Evolutionary conservation across 441 rosid genomes (phyloP).

Genomic region (Manihot esculenta): DNA sequence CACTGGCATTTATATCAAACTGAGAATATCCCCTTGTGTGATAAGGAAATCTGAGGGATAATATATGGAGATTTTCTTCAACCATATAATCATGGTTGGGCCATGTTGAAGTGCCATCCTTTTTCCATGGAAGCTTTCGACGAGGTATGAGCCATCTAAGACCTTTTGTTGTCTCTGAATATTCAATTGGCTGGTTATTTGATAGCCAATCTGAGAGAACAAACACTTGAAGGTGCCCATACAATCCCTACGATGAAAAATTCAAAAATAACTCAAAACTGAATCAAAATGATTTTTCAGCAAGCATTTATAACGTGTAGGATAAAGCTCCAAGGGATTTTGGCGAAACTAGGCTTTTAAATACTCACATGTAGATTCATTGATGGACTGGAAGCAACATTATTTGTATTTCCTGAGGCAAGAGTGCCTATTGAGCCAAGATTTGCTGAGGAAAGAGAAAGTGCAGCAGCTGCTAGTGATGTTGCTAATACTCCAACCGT

Average conservation of each 20-base stretch:
- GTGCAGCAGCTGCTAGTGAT: slow-evolving; percentile 43
- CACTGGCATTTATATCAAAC: slow-evolving; percentile 14
- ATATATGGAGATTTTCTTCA: slow-evolving; percentile 12
- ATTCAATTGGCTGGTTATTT: slow-evolving; percentile 44
- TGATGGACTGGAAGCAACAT: slow-evolving; percentile 37
- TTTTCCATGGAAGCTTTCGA: slow-evolving; percentile 58
- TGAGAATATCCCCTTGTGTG: slow-evolving; percentile 13
- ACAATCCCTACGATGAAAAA: slow-evolving; percentile 44
- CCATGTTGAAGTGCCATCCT: slow-evolving; percentile 31
- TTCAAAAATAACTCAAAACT: neutral
- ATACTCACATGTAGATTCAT: slow-evolving; percentile 45
- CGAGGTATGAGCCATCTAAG: slow-evolving; percentile 61
- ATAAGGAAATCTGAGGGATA: slow-evolving; percentile 13
- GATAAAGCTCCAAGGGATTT: neutral
- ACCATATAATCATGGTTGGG: slow-evolving; percentile 32
- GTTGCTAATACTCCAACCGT: slow-evolving; percentile 51
- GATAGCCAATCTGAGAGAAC: slow-evolving; percentile 53
- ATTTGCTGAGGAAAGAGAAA: slow-evolving; percentile 45
- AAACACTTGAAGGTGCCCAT: slow-evolving; percentile 64
- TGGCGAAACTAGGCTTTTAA: neutral
- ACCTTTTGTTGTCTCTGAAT: slow-evolving; percentile 57
- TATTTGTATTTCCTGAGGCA: slow-evolving; percentile 16
- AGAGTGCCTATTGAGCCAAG: slow-evolving; percentile 38
- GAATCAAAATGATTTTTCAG: neutral
- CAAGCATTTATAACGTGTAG: neutral